Evolutionary conservation across 2,329 filamentous ascomycete species (phyloP), one percentile per base, ranked within the genome.

Genomic region (Trichothecium sympodiale): DNA sequence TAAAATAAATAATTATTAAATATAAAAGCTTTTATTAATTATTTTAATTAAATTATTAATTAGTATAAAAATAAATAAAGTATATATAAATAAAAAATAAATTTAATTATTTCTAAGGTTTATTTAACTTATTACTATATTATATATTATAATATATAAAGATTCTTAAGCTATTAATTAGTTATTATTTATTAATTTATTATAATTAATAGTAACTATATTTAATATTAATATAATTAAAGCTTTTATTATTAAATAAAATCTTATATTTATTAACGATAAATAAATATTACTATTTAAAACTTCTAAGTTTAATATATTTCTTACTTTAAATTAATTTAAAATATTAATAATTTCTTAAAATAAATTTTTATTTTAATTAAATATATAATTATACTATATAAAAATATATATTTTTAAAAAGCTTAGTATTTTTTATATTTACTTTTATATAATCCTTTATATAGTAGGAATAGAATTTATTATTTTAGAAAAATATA

Each of bases 71-170:
- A 33, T 23, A 40, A 8, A 23, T 10, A 8, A 32, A 28, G 33
- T 34, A 34, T 10, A 10, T 28, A 23, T 3, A 25, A 26, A n/a
- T 17, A 41, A 25, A 18, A 23, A 5, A 17, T 34, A 20, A 29
- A 8, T 34, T 23, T 9, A 34, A 8, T 23, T 12, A 17, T 9
- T 28, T 33, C 30, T 40, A 29, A 31, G 17, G 35, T 29, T 15
- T 31, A 17, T 31, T 16, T 32, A 20, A 31, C 38, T 7, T 39
- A 9, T 32, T 39, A 31, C 31, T 8, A 31, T 8, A 8, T 31
- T 31, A 31, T 12, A 16, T 31, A 31, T 12, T 13, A 31, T 8
- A 31, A 31, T 8, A 31, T 13, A 8, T 31, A 31, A 13, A 31
- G 15, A 12, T 31, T 13, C 16, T 31, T 12, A 31, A 15, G 12